phyloP scores from a whole-genome alignment of 2,329 filamentous ascomycete genomes.

The Neocucurbitaria cava region DNA sequence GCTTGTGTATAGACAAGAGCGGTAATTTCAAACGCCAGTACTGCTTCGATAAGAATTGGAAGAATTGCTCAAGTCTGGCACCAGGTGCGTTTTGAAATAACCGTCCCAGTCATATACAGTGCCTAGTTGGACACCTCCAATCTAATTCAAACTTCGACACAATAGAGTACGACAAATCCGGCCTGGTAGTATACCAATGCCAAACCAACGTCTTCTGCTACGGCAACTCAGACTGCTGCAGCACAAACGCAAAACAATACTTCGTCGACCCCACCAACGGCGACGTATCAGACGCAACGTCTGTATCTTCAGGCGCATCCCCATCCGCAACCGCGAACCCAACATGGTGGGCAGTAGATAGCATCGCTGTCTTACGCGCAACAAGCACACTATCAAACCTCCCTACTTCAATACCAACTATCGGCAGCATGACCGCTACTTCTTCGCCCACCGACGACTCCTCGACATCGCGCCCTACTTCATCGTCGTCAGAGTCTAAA shows the following conservation, averaged over 20 bases:
- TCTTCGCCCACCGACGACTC: not conserved
- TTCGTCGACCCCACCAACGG: not conserved
- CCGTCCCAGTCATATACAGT: too few species aligned
- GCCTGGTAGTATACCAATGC: not conserved
- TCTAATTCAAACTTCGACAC: too few species aligned
- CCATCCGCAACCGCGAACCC: not conserved
- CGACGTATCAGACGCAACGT: not conserved
- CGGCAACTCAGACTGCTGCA: not conserved
- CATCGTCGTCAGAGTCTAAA: too few species aligned
- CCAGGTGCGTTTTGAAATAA: too few species aligned
- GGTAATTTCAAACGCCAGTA: too few species aligned
- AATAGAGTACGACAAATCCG: too few species aligned
- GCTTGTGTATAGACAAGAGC: too few species aligned
- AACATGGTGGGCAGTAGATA: not conserved
- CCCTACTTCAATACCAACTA: not conserved
- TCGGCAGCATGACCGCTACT: not conserved
- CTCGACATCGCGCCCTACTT: too few species aligned
- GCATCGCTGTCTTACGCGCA: not conserved
- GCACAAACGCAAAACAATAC: not conserved
- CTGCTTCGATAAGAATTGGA: too few species aligned
- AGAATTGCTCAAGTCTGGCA: too few species aligned
- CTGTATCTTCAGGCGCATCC: not conserved
- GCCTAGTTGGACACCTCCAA: too few species aligned
- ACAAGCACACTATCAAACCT: not conserved
- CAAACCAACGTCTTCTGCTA: not conserved